These are phyloP conservation scores for Penicillium chermesinum DNA, from an alignment of 495 filamentous ascomycete species.

Conservation along the genomic window DNA sequence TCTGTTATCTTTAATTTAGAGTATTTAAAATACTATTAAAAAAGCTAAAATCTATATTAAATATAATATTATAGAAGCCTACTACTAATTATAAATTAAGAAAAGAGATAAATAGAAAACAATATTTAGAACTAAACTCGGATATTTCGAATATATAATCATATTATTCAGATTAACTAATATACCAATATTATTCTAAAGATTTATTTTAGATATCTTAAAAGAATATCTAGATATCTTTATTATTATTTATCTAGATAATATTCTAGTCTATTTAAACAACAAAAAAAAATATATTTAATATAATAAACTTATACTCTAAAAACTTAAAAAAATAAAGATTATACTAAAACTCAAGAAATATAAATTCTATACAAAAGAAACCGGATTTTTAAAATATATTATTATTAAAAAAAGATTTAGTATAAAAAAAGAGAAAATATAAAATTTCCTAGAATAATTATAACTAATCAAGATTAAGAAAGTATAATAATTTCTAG, in stretches of 20 bases:
- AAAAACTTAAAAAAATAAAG: neutral
- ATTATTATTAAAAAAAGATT: constrained; percentile 2
- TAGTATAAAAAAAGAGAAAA: constrained; percentile 2
- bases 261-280: constrained; percentile 13
- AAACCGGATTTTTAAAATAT: constrained; percentile 1
- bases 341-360: neutral
- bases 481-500: constrained; percentile 1
- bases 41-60: constrained; percentile 22
- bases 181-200: constrained; percentile 10
- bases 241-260: constrained; percentile 4
- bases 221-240: constrained; percentile 12
- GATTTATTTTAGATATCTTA: constrained; percentile 1
- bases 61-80: constrained; percentile 18
- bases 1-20: constrained; percentile 14
- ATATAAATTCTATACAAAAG: constrained; percentile 1
- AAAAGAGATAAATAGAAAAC: constrained; percentile 15
- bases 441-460: neutral
- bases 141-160: constrained; percentile 14
- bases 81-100: constrained; percentile 13
- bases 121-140: constrained; percentile 13
- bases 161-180: constrained; percentile 17
- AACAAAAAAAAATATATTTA: constrained; percentile 6
- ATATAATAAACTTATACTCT: constrained; percentile 2
- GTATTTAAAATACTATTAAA: constrained; percentile 15
- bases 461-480: neutral